Evolutionary conservation across 2,329 filamentous ascomycete genomes (phyloP).

Genomic region (Purpureocillium takamizusanense): DNA sequence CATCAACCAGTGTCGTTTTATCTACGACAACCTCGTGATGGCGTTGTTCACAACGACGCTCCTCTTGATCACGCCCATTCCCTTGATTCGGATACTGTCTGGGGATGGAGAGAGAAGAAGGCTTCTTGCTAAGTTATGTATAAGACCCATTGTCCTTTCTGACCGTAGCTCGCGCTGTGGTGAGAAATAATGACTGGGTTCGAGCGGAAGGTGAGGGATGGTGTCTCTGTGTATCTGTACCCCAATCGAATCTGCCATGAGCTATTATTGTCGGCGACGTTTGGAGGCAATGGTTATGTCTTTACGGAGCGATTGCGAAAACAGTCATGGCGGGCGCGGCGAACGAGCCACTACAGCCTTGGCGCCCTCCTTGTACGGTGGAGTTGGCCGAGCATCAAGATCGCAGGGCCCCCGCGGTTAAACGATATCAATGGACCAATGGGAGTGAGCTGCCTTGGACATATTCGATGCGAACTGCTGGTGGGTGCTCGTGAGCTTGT

Average conservation of each 20-base stretch:
- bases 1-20: constrained; percentile 43
- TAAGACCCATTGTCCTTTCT: constrained; percentile 58
- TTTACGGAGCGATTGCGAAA: constrained; percentile 43
- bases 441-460: too few species aligned
- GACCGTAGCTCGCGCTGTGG: constrained; percentile 52
- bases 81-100: too few species aligned
- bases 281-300: too few species aligned
- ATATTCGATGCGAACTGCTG: too few species aligned
- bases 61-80: constrained; percentile 48
- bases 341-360: constrained; percentile 8
- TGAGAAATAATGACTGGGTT: constrained; percentile 33
- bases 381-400: constrained; percentile 11
- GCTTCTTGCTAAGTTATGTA: constrained; percentile 24
- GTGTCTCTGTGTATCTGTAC: constrained; percentile 54
- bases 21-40: constrained; percentile 46
- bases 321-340: constrained; percentile 9
- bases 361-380: constrained; percentile 10
- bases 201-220: constrained; percentile 32
- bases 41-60: constrained; percentile 50
- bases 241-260: too few species aligned
- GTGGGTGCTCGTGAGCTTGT: background rate
- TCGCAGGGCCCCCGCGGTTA: too few species aligned
- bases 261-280: too few species aligned
- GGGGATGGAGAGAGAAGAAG: too few species aligned
- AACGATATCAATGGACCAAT: too few species aligned